These are phyloP conservation scores for Cladophialophora chaetospira DNA, from an alignment of 2,329 filamentous ascomycete genomes.

Conservation along the genomic window DNA sequence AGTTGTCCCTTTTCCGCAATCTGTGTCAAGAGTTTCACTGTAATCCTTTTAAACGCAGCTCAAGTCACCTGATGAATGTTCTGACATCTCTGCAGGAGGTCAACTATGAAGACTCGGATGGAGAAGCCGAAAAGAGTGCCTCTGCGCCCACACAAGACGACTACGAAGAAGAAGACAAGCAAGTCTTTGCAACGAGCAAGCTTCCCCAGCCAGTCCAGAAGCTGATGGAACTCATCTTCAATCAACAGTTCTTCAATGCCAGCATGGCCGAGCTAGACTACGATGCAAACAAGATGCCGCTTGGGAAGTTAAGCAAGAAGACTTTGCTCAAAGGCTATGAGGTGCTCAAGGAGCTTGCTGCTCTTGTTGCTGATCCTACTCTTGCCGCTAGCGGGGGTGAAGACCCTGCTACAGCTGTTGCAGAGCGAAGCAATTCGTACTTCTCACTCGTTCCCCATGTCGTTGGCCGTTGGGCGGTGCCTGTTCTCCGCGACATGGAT, in stretches of 20 bases:
- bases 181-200: conserved; percentile 49
- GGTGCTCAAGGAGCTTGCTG: conserved; percentile 72
- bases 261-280: conserved; percentile 49
- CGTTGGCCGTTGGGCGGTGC: conserved; percentile 65
- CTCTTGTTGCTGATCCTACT: conserved; percentile 59
- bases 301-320: conserved; percentile 79
- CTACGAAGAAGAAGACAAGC: conserved; percentile 32
- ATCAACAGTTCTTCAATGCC: conserved; percentile 68
- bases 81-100: too few species aligned
- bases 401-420: conserved; percentile 48
- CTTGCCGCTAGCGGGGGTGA: conserved; percentile 48
- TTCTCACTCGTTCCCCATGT: conserved; percentile 81
- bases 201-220: conserved; percentile 63
- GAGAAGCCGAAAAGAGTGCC: conserved; percentile 42
- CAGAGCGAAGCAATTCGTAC: conserved; percentile 73
- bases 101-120: conserved; percentile 72
- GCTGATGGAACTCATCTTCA: conserved; percentile 82
- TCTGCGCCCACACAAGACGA: conserved; percentile 32
- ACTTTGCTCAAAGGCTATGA: conserved; percentile 77
- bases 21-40: too few species aligned
- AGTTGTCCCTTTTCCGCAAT: too few species aligned
- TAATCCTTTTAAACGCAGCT: too few species aligned
- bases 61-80: too few species aligned
- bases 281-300: conserved; percentile 68
- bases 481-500: conserved; percentile 25